Evolutionary conservation across 2,329 filamentous ascomycete species (phyloP), one percentile per base, ranked within the genome.

Genomic region (Lecanicillium sp.): DNA sequence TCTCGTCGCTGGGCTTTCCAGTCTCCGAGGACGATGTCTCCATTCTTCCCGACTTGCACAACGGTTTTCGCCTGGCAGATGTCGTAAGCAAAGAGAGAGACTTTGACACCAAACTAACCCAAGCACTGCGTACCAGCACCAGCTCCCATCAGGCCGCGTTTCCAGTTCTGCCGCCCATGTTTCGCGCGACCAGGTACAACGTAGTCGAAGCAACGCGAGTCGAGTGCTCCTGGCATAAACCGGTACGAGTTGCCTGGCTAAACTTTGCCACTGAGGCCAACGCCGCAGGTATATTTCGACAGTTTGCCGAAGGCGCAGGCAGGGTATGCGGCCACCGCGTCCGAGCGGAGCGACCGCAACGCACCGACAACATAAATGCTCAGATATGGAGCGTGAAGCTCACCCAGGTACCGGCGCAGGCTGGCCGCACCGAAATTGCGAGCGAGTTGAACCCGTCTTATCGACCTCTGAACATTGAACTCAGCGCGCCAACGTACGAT

Each of bases 181-280:
- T 33, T 17, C 30, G 39, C 3, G 34, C 30, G 3, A 35, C 39
- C 6, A 18, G 18, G 19, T 37, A 37, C 34, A 19, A 29, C 12
- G 18, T 2, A 12, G 37, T 41, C 4, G 33, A 17, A 11, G 19
- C 30, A 14, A 41, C 29, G 25, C 32, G 31, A 22, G 30, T 41
- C 10, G 29, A 32, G 18, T 41, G 39, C 25, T 41, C 39, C 18
- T 41, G 39, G 39, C 39, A 37, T 25, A 41, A 41, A 22, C 34
- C 39, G 5, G 37, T 15, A 15, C 17, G 39, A n/a, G 37, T 18
- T 4, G 17, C 35, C 14, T 29, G 20, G n/a, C 34, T 41, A 29
- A 33, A 17, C 22, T 41, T 37, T 30, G n/a, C 19, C 3, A 20
- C 34, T 8, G 4, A 14, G 10, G 6, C 11, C 3, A 17, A 22